These are phyloP conservation scores for Vitis vinifera DNA, from an alignment of 164 flowering plant genomes.

Conservation along the genomic window DNA sequence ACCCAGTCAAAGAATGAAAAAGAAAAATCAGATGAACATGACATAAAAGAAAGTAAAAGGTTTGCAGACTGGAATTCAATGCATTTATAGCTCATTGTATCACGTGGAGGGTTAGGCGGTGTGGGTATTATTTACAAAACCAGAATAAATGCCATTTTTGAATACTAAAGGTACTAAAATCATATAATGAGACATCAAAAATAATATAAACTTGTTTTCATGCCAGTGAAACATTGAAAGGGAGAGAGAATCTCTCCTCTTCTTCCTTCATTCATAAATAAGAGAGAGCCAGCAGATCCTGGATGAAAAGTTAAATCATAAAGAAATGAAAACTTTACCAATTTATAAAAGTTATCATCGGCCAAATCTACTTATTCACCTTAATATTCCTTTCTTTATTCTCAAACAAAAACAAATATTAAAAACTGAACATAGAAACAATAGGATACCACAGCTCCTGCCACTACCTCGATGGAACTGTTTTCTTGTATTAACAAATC, in stretches of 20 bases:
- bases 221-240: no score
- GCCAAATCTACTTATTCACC: neutral
- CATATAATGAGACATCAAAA: no score
- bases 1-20: neutral
- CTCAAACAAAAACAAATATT: neutral
- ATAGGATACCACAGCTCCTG: neutral
- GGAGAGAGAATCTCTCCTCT: no score
- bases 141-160: neutral
- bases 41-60: neutral
- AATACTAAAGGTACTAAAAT: no score
- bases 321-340: neutral
- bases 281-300: no score
- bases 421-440: neutral
- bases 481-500: neutral
- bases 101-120: no score
- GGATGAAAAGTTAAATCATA: neutral
- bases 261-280: no score
- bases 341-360: neutral
- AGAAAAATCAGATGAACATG: neutral
- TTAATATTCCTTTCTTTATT: neutral
- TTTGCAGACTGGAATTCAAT: no score
- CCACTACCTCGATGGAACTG: neutral
- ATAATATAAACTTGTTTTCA: no score
- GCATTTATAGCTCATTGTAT: no score
- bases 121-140: no score